Evolutionary conservation across 1,284 basidiomycete species (phyloP).

Genomic region (Earliella scabrosa): DNA sequence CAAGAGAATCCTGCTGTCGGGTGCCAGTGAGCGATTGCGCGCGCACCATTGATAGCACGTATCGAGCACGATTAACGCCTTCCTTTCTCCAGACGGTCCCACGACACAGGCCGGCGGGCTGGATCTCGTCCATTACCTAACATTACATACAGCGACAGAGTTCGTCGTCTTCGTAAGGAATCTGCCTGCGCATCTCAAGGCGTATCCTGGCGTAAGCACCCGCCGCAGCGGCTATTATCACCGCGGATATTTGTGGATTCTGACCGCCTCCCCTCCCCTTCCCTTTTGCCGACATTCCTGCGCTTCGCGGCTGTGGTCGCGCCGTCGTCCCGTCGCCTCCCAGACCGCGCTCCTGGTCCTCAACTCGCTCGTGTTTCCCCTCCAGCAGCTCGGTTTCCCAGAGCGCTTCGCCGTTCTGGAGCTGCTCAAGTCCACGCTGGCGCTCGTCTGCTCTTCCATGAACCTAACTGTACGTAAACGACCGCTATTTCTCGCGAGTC

Average conservation of each 20-base stretch:
- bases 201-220: conserved; percentile 48
- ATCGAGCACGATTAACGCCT: conserved; percentile 12
- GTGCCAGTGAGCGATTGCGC: conserved; percentile 35
- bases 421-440: conserved; percentile 54
- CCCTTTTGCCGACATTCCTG: conserved; percentile 10
- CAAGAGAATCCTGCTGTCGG: conserved; percentile 41
- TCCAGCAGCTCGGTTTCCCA: conserved; percentile 54
- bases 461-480: conserved; percentile 54
- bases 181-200: conserved; percentile 49
- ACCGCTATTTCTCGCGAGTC: conserved; percentile 14
- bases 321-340: conserved; percentile 3
- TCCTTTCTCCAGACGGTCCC: conserved; percentile 26
- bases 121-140: conserved; percentile 48
- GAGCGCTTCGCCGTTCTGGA: conserved; percentile 50
- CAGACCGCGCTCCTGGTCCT: conserved; percentile 66
- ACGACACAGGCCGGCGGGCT: conserved; percentile 32
- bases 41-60: conserved; percentile 1
- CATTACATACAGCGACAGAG: conserved; percentile 53
- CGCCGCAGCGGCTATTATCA: conserved; percentile 10
- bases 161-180: conserved; percentile 63
- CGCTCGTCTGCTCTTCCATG: conserved; percentile 49
- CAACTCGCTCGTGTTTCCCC: conserved; percentile 68
- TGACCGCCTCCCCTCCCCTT: neutral
- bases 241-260: conserved; percentile 14
- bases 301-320: conserved; percentile 28